Base-by-base conservation (phyloP, 192 early-diverging fungal genomes). In the Podila horticola region DNA sequence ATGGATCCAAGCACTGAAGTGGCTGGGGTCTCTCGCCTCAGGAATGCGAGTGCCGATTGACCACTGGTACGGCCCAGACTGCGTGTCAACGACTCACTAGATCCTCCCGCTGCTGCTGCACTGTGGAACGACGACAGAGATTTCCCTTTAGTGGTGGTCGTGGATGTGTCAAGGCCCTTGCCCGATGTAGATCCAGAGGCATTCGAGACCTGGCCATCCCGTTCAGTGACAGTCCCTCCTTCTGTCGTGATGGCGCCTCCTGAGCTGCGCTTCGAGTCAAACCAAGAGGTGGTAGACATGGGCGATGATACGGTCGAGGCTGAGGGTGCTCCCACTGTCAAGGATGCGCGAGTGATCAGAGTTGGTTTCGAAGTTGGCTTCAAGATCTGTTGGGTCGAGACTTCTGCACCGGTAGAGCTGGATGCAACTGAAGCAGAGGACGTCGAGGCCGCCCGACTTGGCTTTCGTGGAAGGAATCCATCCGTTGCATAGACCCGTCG, bases 301-400 rank as follows among this genome's bases (percentile, higher is more conserved):
- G 77, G 77, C 8, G 77, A 81, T 7, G 77, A 81, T 22, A 81
- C 67, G 8, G 71, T 81, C 12, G 77, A 81, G 1, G 77, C 66
- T 8, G 71, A 81, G 24, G 77, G 71, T 13, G 77, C 69, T 10
- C 67, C 62, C 24, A 65, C 77, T 20, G 77, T 50, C 13, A 81
- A 20, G 17, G 62, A 66, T 1, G 77, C 58, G 4, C 71, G 77
- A 5, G 70, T 61, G 58, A 81, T 81, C 11, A 81, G 62, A 0
- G 67, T 69, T 0, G 77, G 77, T 57, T 81, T 81, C 8, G 77
- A 45, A 11, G 41, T 17, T 17, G 41, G 15, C 64, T 50, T 12
- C 34, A 63, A 33, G 8, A 15, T 36, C 45, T 11, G 60, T 34
- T 55, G 52, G 7, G 61, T 34, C 15, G 26, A 19, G 3, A 65